Evolutionary conservation across 768 basidiomycete genomes (phyloP), one percentile per base, ranked within the genome.

Genomic region (Pulveroboletus sp.): DNA sequence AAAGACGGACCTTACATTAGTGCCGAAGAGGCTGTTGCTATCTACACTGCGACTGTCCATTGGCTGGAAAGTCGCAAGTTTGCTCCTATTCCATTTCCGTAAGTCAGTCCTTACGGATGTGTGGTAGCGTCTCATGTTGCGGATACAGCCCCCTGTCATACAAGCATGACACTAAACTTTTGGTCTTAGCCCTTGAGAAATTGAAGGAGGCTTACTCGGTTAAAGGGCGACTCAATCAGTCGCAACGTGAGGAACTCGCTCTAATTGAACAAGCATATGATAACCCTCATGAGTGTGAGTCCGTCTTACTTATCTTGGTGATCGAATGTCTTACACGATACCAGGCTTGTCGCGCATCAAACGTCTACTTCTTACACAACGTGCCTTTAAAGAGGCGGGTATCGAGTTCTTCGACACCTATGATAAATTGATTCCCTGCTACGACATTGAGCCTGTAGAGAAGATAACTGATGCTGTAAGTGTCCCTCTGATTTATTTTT

Each of bases 1-100:
- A 98, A 99, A 75, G 96, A 99, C 69, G 96, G 96, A 44, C 96
- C 96, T 6, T 98, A 99, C 66, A 93, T 99, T 70, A 95, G 91
- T 58, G 93, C 95, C 11, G 96, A 98, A 68, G 96, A 98, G 65
- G 96, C 95, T 46, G 95, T 98, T 18, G 96, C 96, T 3, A 93
- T 98, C 64, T 99, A 98, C 70, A 95, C 95, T 0, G 92, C 94
- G 9, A 97, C 95, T 0, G 95, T 98, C 3, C 95, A 99, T 70
- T 99, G 96, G 96, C 77, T 99, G 21, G 96, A 99, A 70, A 92
- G 88, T 61, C 81, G 95, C 60, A 97, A 98, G 68, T 98, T 98
- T 70, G 89, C 93, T 6, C 95, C 96, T 3, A 99, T 99, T 60
- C 96, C 96, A 35, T 99, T 99, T 85, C 96, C 96, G 77, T 89